A percentile compares a stretch with the other conserved stretches of the same genome.
These are phyloP conservation scores for Raffaelea ambrosiae DNA, from an alignment of 2,329 filamentous ascomycete species.

Conservation along the genomic window DNA sequence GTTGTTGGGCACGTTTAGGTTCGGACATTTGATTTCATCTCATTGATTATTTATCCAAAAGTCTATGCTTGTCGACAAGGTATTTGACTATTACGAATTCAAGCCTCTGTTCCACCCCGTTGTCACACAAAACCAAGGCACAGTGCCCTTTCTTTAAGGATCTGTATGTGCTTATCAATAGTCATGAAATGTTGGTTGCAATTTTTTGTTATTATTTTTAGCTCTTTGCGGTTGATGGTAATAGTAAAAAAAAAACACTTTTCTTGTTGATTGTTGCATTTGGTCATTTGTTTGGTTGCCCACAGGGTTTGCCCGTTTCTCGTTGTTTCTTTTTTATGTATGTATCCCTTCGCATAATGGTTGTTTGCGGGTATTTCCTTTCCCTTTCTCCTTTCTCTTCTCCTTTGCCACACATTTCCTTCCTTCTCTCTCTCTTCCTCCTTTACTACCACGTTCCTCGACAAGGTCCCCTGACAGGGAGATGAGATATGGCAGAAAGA, in stretches of 20 bases:
- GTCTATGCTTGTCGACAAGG: too few relatives aligned
- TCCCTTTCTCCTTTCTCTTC: background rate
- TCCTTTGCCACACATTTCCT: background rate
- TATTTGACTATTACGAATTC: too few relatives aligned
- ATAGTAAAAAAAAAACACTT: background rate
- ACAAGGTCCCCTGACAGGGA: too few relatives aligned
- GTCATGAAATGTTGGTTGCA: background rate
- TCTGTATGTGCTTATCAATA: too few relatives aligned
- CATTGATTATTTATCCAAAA: too few relatives aligned
- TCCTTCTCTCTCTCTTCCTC: too few relatives aligned
- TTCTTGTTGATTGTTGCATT: background rate
- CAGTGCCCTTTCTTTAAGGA: too few relatives aligned
- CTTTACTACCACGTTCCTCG: too few relatives aligned
- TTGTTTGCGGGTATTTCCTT: background rate
- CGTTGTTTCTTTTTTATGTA: background rate
- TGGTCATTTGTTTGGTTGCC: conserved; percentile 7
- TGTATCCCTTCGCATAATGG: background rate
- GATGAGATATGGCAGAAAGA: background rate
- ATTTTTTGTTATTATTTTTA: background rate
- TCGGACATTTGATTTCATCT: too few relatives aligned
- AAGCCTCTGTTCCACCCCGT: too few relatives aligned
- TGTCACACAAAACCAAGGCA: too few relatives aligned
- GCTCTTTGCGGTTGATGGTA: background rate
- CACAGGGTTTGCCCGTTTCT: conserved; percentile 4
- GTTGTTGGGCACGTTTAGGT: too few relatives aligned